Percentiles rank a stretch among this genome's conserved stretches.
Conservation (phyloP, 345 rosid species). For the Hypericum androsaemum region DNA sequence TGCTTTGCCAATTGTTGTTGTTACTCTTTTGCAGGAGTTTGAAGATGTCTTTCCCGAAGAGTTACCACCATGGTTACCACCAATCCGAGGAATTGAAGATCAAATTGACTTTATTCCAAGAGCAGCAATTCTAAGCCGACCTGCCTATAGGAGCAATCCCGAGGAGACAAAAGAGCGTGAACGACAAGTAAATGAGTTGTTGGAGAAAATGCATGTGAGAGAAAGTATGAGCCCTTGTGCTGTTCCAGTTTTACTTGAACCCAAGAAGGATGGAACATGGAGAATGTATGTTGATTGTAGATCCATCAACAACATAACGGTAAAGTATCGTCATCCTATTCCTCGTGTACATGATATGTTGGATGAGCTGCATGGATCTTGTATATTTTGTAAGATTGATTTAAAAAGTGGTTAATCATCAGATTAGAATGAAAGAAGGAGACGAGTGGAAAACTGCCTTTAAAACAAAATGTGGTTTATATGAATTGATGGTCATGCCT, state of each 20-base stretch:
- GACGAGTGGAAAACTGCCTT: too few species aligned
- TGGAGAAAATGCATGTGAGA: too few species aligned
- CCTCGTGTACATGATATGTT: not conserved
- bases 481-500: too few species aligned
- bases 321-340: not conserved
- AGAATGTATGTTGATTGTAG: not conserved
- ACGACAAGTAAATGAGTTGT: too few species aligned
- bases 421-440: too few species aligned
- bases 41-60: not conserved
- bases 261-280: too few species aligned
- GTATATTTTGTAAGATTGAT: too few species aligned
- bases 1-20: too few species aligned
- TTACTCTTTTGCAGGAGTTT: constrained; percentile 3
- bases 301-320: not conserved
- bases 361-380: too few species aligned
- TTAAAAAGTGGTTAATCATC: too few species aligned
- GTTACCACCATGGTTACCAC: not conserved
- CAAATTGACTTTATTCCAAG: not conserved
- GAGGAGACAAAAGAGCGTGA: not conserved
- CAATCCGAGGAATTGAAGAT: not conserved
- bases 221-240: too few species aligned
- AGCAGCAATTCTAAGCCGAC: not conserved
- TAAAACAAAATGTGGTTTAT: not conserved
- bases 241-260: too few species aligned
- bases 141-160: not conserved